Conservation (phyloP, 176 grass and related monocot species). For the Rhynchospora breviuscula region DNA sequence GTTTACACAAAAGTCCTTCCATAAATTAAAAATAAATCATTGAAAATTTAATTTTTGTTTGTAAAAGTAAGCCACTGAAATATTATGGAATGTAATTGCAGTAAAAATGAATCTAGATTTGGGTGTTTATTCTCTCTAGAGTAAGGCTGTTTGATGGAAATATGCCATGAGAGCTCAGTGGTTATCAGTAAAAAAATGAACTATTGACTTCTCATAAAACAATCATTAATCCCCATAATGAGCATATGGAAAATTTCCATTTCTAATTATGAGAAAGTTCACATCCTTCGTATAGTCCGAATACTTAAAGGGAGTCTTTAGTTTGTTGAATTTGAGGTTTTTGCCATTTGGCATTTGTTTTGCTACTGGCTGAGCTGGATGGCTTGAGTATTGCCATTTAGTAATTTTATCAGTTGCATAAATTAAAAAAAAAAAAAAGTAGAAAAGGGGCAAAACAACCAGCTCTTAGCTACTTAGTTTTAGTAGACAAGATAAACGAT, state of each 20-base stretch:
- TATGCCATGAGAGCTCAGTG: not conserved
- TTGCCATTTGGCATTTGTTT: not conserved
- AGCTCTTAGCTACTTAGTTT: constrained; percentile 34
- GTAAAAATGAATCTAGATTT: not conserved
- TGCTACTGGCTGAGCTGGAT: constrained; percentile 35
- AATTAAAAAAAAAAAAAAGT: constrained; percentile 9
- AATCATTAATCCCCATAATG: no score
- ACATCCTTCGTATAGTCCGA: not conserved
- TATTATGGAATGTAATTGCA: not conserved
- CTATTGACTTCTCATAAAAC: not conserved
- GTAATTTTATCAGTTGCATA: constrained; percentile 35
- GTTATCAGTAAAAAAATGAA: not conserved
- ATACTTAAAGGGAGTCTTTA: not conserved
- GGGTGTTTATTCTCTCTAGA: not conserved
- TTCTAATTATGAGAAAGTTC: not conserved
- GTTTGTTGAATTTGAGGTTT: not conserved
- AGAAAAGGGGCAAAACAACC: constrained; percentile 16
- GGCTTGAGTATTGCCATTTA: constrained; percentile 25
- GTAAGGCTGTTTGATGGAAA: not conserved
- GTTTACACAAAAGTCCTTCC: no score
- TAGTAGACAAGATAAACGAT: constrained; percentile 30
- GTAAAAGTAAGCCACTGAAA: not conserved
- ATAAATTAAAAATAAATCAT: not conserved
- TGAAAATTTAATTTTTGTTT: not conserved
- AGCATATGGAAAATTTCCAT: not conserved